These are phyloP conservation scores for Pezicula neosporulosa DNA, from an alignment of 2,329 filamentous ascomycete genomes.

Conservation along the genomic window DNA sequence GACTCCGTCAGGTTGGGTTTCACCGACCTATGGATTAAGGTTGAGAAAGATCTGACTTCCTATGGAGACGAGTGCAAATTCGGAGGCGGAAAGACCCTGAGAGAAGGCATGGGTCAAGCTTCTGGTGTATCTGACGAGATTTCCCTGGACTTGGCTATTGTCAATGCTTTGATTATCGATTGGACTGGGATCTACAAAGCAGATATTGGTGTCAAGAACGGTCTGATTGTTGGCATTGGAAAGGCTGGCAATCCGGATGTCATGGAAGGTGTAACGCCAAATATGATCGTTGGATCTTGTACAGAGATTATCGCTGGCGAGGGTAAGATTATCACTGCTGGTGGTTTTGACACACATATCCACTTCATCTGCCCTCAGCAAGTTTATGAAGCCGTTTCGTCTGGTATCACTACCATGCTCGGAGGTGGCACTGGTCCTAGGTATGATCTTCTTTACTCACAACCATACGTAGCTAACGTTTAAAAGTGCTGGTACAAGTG, in stretches of 20 bases:
- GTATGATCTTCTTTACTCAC: constrained; percentile 32
- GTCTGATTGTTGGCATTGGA: constrained; percentile 82
- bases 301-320: constrained; percentile 93
- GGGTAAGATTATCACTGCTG: constrained; percentile 85
- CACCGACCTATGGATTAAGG: constrained; percentile 86
- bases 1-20: constrained; percentile 78
- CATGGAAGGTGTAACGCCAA: constrained; percentile 79
- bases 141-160: constrained; percentile 79
- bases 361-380: constrained; percentile 97
- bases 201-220: constrained; percentile 89
- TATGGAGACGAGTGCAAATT: constrained; percentile 96
- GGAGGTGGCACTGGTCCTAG: constrained; percentile 92
- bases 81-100: constrained; percentile 87
- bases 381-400: constrained; percentile 75
- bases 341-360: constrained; percentile 86
- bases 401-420: constrained; percentile 86
- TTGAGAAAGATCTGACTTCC: constrained; percentile 79
- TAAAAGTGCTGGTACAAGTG: constrained; percentile 75
- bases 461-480: constrained; percentile 5
- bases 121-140: constrained; percentile 70
- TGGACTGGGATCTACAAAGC: constrained; percentile 94
- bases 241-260: constrained; percentile 97
- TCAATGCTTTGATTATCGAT: constrained; percentile 87
- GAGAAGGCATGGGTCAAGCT: constrained; percentile 95
- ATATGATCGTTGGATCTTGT: constrained; percentile 79